Conservation (phyloP, 441 rosid genomes). For the Pelargonium australe region DNA sequence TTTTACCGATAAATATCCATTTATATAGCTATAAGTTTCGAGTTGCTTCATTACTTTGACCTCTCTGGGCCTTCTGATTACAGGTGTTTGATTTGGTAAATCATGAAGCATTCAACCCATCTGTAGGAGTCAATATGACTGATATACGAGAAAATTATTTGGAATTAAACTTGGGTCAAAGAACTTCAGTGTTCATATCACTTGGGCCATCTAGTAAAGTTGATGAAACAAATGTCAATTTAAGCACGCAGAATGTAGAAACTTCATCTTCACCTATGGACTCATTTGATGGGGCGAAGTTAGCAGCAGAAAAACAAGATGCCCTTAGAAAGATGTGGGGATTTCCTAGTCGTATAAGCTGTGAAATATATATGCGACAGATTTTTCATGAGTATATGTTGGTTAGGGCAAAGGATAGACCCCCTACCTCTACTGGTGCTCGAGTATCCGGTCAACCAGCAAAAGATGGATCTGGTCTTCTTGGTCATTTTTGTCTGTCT, state of each 20-base stretch:
- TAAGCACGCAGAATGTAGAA: conserved; percentile 28
- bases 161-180: conserved; percentile 63
- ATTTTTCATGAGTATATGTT: conserved; percentile 64
- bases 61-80: conserved; percentile 24
- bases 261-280: conserved; percentile 36
- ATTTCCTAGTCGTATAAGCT: conserved; percentile 51
- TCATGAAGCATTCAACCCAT: conserved; percentile 71
- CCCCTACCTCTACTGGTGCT: conserved; percentile 28
- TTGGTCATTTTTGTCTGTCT: conserved; percentile 81
- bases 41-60: conserved; percentile 16
- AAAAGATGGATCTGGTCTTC: conserved; percentile 56
- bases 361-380: conserved; percentile 76
- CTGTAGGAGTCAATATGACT: conserved; percentile 64
- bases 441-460: conserved; percentile 39
- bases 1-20: conserved; percentile 1
- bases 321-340: conserved; percentile 31
- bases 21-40: conserved; percentile 13
- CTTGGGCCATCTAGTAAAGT: conserved; percentile 44
- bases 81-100: conserved; percentile 82
- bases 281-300: conserved; percentile 38
- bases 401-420: conserved; percentile 42
- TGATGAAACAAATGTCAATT: conserved; percentile 30
- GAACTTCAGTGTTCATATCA: conserved; percentile 62
- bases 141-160: conserved; percentile 79
- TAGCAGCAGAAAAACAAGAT: conserved; percentile 33